Conservation (phyloP, 768 basidiomycete genomes). For the Russula compacta region DNA sequence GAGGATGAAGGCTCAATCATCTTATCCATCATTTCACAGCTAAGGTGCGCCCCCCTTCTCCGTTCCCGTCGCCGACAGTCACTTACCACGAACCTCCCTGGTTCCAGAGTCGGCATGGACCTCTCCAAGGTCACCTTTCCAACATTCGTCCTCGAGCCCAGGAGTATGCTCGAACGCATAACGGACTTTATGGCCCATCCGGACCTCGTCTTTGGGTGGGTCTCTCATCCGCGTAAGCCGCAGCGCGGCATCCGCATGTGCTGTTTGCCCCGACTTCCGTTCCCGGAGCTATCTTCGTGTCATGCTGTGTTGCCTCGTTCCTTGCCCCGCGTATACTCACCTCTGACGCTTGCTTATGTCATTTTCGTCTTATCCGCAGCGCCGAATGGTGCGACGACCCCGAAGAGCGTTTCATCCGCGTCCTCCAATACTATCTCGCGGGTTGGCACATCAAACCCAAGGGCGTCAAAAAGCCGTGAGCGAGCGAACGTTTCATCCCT, state of each 20-base stretch:
- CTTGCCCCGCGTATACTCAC: neutral
- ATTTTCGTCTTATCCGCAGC: conserved; percentile 32
- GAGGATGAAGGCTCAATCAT: conserved; percentile 92
- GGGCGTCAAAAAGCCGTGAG: conserved; percentile 98
- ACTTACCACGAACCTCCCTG: neutral
- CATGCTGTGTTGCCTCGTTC: neutral
- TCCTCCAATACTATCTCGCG: conserved; percentile 91
- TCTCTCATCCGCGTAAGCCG: conserved; percentile 15
- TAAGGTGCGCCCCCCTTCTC: conserved; percentile 43
- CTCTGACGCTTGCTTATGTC: neutral
- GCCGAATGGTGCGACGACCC: conserved; percentile 73
- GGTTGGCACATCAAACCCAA: conserved; percentile 99
- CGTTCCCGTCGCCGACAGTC: neutral
- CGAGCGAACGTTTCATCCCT: conserved; percentile 12
- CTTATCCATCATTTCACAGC: conserved; percentile 77
- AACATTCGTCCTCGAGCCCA: conserved; percentile 91
- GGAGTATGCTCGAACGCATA: conserved; percentile 96
- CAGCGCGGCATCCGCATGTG: neutral
- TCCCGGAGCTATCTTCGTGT: neutral
- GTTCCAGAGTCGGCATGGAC: conserved; percentile 92
- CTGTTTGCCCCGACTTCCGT: neutral
- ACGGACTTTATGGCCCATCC: conserved; percentile 99
- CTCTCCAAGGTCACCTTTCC: conserved; percentile 90
- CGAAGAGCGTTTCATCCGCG: conserved; percentile 84
- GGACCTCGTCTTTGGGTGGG: conserved; percentile 91